These are phyloP conservation scores for Ustilaginoidea virens DNA, from an alignment of 2,329 filamentous ascomycete species.

Conservation along the genomic window DNA sequence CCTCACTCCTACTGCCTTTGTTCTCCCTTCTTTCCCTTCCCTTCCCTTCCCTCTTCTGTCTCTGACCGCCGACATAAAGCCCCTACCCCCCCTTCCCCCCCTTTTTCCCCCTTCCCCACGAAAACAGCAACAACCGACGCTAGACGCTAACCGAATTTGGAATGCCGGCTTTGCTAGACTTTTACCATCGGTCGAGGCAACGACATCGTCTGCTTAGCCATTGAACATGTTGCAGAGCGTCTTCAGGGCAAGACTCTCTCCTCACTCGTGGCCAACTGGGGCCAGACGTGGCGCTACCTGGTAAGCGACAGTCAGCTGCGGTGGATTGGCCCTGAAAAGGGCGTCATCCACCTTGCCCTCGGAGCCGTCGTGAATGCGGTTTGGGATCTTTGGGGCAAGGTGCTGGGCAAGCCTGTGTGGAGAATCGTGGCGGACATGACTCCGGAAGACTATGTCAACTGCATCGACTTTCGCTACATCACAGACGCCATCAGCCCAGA, in stretches of 20 bases:
- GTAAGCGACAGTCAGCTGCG: slow-evolving; percentile 80
- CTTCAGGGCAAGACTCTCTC: slow-evolving; percentile 62
- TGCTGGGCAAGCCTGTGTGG: slow-evolving; percentile 77
- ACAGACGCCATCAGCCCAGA: slow-evolving; percentile 82
- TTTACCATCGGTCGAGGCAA: slow-evolving; percentile 84
- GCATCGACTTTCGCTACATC: slow-evolving; percentile 92
- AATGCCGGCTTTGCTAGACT: slow-evolving; percentile 25
- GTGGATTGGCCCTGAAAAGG: slow-evolving; percentile 91
- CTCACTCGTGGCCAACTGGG: slow-evolving; percentile 67
- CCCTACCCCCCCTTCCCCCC: no score
- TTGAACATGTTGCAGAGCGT: slow-evolving; percentile 61
- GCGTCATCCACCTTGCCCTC: slow-evolving; percentile 82
- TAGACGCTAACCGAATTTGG: neutral
- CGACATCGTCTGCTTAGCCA: slow-evolving; percentile 79
- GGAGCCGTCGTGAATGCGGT: slow-evolving; percentile 81
- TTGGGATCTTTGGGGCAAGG: slow-evolving; percentile 93
- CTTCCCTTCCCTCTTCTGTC: neutral
- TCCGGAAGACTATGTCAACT: slow-evolving; percentile 70
- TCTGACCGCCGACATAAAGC: neutral
- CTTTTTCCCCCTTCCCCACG: no score
- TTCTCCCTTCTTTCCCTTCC: no score
- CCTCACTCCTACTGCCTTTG: no score
- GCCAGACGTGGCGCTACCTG: slow-evolving; percentile 80
- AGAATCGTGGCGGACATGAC: slow-evolving; percentile 79
- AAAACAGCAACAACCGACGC: neutral